Percentiles rank a stretch among this genome's conserved stretches.
phyloP scores from a whole-genome alignment of 345 rosid genomes.

The Rhizophora apiculata region DNA sequence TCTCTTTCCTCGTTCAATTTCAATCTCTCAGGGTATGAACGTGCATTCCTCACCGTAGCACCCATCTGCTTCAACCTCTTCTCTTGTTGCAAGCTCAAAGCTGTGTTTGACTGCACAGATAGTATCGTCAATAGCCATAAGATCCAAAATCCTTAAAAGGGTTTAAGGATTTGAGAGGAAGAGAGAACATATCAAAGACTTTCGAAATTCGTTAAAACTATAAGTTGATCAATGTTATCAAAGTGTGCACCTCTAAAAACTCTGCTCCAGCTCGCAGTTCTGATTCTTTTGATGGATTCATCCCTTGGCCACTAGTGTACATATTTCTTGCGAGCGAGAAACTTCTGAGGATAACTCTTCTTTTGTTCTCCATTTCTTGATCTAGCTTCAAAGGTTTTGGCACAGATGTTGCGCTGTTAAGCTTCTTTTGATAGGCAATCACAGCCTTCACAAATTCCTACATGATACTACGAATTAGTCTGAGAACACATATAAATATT shows the following conservation, averaged over 20 bases:
- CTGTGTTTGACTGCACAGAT: conserved; percentile 59
- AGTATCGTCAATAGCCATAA: not conserved
- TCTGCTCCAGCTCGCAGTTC: conserved; percentile 67
- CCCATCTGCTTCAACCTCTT: conserved; percentile 88
- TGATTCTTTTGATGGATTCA: conserved; percentile 46
- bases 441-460: conserved; percentile 92
- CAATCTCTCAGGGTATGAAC: conserved; percentile 55
- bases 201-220: not conserved
- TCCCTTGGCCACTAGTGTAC: conserved; percentile 39
- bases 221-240: not conserved
- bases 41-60: conserved; percentile 80
- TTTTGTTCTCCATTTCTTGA: conserved; percentile 59
- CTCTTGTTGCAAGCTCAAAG: conserved; percentile 69
- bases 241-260: conserved; percentile 58
- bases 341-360: conserved; percentile 52
- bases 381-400: conserved; percentile 46
- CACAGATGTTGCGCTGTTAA: conserved; percentile 39
- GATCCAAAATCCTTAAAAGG: not conserved
- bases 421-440: conserved; percentile 72
- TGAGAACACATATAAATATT: not conserved
- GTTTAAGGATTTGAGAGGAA: too few species aligned
- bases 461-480: not conserved
- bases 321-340: conserved; percentile 71
- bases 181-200: not conserved
- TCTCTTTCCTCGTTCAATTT: conserved; percentile 65